These are phyloP conservation scores for Tetradesmus obliquus DNA, from an alignment of 139 green algal genomes.

Conservation along the genomic window DNA sequence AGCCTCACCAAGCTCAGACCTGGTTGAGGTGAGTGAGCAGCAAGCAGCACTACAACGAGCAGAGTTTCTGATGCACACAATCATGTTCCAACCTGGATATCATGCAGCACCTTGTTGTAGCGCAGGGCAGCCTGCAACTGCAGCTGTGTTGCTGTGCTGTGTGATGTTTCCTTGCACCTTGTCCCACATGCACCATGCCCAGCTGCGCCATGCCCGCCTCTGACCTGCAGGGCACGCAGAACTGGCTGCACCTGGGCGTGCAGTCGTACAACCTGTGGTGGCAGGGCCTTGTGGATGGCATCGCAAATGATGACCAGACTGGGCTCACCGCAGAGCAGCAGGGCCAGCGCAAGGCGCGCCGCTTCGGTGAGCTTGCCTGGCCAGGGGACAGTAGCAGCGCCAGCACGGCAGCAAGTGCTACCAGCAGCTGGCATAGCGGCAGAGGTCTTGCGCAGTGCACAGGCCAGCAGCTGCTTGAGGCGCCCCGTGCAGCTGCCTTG, in stretches of 20 bases:
- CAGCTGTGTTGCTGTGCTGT: neutral
- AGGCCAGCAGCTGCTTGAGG: too few relatives aligned
- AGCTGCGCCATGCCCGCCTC: neutral
- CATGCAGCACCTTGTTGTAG: neutral
- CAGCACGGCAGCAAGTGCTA: neutral
- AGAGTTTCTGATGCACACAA: too few relatives aligned
- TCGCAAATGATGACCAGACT: constrained; percentile 11
- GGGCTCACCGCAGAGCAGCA: constrained; percentile 2
- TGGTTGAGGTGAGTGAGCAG: neutral
- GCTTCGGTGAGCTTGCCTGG: neutral
- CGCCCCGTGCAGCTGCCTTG: neutral
- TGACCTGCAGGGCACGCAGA: neutral
- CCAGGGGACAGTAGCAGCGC: neutral
- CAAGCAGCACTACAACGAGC: neutral
- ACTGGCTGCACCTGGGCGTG: neutral
- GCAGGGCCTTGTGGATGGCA: neutral
- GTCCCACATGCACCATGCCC: neutral
- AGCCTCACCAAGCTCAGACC: neutral
- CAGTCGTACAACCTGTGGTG: constrained; percentile 10
- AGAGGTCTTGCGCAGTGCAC: neutral
- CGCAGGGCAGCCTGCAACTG: neutral
- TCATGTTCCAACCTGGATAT: too few relatives aligned
- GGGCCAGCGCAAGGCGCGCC: neutral
- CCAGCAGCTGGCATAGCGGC: neutral
- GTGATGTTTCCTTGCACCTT: neutral